Percentiles rank a stretch among this genome's conserved stretches.
phyloP scores from a whole-genome alignment of 2,329 filamentous ascomycete species.

The Colletotrichum gloeosporioides region DNA sequence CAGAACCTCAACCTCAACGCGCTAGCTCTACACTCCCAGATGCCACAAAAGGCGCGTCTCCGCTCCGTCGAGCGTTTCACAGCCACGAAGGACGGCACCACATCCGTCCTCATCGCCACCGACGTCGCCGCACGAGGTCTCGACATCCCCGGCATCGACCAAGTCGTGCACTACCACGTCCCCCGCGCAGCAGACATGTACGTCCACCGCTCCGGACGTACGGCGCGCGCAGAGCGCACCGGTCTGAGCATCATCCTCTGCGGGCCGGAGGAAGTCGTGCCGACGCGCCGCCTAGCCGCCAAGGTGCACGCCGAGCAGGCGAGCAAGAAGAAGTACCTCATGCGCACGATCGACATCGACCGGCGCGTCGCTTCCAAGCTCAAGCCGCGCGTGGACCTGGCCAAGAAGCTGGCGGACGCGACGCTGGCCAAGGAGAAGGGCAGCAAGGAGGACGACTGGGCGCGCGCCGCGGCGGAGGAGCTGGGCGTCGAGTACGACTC shows the following conservation, averaged over 20 bases:
- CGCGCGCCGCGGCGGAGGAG: constrained; percentile 85
- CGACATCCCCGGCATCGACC: constrained; percentile 88
- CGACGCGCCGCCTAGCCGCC: constrained; percentile 81
- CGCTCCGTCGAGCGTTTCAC: constrained; percentile 91
- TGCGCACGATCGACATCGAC: constrained; percentile 84
- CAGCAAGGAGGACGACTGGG: constrained; percentile 82
- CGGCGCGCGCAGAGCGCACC: constrained; percentile 78
- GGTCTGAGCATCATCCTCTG: constrained; percentile 90
- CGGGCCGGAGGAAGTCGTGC: constrained; percentile 86
- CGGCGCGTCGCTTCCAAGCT: constrained; percentile 77
- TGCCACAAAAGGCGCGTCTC: constrained; percentile 95
- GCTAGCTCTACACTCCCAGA: constrained; percentile 85
- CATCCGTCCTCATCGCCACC: constrained; percentile 83
- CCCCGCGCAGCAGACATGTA: constrained; percentile 92
- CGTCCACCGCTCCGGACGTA: constrained; percentile 93
- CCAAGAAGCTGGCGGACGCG: constrained; percentile 88
- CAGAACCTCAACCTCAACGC: constrained; percentile 81
- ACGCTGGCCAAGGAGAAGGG: constrained; percentile 87
- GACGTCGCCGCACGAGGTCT: constrained; percentile 93
- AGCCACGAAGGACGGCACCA: constrained; percentile 55
- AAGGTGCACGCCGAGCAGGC: constrained; percentile 78
- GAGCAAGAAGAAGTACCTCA: constrained; percentile 62
- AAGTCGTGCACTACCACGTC: constrained; percentile 94
- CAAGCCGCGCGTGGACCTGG: constrained; percentile 76
- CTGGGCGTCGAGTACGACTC: constrained; percentile 93